Base-by-base conservation (phyloP, 2,329 filamentous ascomycete species). In the Fusarium sp. region DNA sequence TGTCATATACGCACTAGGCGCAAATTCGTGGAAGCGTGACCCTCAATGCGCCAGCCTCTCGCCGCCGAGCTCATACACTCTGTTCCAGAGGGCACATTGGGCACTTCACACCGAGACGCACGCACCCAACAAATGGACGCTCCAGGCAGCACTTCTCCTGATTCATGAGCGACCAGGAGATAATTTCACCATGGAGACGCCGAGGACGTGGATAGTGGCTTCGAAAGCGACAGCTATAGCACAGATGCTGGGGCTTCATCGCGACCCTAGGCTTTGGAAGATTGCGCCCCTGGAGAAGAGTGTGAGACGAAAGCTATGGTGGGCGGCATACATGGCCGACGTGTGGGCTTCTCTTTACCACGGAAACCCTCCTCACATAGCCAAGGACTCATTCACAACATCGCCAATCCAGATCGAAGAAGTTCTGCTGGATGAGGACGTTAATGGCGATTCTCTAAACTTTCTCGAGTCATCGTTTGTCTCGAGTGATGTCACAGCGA, bases 291-390 rank as follows among this genome's bases (percentile, higher is more conserved):
- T 80, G 76, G 83, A 84, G 69, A 81, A 81, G 66, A 76, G 69
- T 52, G 59, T 83, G 20, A 74, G 81, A 20, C 80, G 74, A 67
- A 83, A 82, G 69, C 64, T 84, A 4, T 85, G 81, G 82, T 84
- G 82, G 82, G 80, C 79, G 2, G 81, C 81, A 0, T 81, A 80
- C 41, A 56, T 80, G 6, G 77, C 79, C 14, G 83, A 84, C 50
- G 76, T 77, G 6, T 84, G 83, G 83, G 81, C 82, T 8, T 81
- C 82, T 2, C 76, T 84, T 7, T 82, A 80, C 57, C 83, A 84
- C 71, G 83, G 83, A 1, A 83, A 84, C 61, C 81, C 83, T 16
- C 81, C 82, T 1, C 82, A 83, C 71, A 79, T 84, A 37, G 78
- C 80, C 48, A 67, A 65, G 5, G 76, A 71, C 2, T 82, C 82